Evolutionary conservation across 1,139 yeast species (phyloP).

Genomic region (Saccharomyces hybrid): DNA sequence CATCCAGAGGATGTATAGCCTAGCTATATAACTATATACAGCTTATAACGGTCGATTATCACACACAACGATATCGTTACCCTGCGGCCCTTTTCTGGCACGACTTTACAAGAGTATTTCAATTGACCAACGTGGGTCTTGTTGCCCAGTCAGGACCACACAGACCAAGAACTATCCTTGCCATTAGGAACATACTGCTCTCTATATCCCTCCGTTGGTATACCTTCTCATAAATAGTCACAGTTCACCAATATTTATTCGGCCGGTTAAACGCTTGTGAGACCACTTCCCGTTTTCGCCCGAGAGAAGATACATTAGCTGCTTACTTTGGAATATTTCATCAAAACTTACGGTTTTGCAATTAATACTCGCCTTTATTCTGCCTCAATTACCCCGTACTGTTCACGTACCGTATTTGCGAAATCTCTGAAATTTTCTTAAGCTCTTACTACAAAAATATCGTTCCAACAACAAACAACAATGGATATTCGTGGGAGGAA

Average conservation of each 20-base stretch:
- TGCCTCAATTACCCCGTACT: background rate
- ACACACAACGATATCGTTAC: background rate
- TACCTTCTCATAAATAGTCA: background rate
- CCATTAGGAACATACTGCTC: background rate
- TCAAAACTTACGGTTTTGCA: background rate
- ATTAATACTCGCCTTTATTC: background rate
- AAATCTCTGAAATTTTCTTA: background rate
- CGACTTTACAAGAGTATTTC: background rate
- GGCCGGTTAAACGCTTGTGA: constrained; percentile 1
- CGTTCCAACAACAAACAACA: constrained; percentile 5
- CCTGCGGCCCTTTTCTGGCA: background rate
- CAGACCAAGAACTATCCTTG: background rate
- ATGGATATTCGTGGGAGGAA: constrained; percentile 10
- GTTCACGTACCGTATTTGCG: background rate
- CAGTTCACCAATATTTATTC: background rate
- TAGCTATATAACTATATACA: background rate
- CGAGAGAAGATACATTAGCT: background rate
- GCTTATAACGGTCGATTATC: background rate
- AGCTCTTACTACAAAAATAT: background rate
- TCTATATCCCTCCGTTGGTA: background rate
- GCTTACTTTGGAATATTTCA: background rate
- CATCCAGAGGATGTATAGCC: background rate
- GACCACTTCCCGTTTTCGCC: constrained; percentile 1
- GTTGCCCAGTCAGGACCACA: background rate
- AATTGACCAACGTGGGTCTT: background rate